Percentiles rank a stretch among this genome's conserved stretches.
Conservation (phyloP, 2,329 filamentous ascomycete species). For the Leptographium galeiforme region DNA sequence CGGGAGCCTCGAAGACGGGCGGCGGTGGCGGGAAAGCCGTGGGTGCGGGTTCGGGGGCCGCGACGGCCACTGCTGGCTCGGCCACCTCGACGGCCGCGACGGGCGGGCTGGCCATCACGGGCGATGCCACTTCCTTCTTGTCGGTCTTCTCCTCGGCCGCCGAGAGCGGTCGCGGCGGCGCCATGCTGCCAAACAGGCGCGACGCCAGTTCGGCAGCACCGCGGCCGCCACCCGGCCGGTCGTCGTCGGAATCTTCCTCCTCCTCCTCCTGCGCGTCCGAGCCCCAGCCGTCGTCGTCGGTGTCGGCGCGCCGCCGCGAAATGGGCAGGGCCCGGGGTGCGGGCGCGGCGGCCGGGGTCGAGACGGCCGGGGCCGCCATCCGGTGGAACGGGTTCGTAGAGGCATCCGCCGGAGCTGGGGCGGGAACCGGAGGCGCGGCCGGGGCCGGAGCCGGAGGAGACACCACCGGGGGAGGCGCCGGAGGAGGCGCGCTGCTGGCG, state of each 20-base stretch:
- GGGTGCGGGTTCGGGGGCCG: background rate
- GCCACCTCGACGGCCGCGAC: constrained; percentile 3
- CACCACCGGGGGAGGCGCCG: constrained; percentile 24
- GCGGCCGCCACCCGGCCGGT: constrained; percentile 66
- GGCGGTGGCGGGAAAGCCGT: background rate
- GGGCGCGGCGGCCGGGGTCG: constrained; percentile 19
- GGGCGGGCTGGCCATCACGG: constrained; percentile 16
- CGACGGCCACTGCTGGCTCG: constrained; percentile 12
- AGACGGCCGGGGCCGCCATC: constrained; percentile 36
- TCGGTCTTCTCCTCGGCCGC: constrained; percentile 49
- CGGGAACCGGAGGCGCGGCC: constrained; percentile 3
- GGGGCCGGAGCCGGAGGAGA: background rate
- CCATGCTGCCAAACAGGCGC: constrained; percentile 95
- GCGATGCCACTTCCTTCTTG: constrained; percentile 33
- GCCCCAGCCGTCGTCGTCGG: constrained; percentile 71
- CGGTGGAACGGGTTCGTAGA: constrained; percentile 97
- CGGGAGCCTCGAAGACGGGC: background rate
- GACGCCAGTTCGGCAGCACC: constrained; percentile 86
- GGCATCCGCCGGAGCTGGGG: constrained; percentile 35
- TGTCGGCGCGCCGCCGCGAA: constrained; percentile 39
- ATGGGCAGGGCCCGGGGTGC: constrained; percentile 27
- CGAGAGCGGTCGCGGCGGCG: constrained; percentile 74
- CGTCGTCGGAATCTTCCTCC: constrained; percentile 61
- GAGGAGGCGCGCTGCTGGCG: constrained; percentile 6
- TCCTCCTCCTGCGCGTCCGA: constrained; percentile 51